Conservation (phyloP, 257 asterid genomes). For the Orobanche coerulescens region DNA sequence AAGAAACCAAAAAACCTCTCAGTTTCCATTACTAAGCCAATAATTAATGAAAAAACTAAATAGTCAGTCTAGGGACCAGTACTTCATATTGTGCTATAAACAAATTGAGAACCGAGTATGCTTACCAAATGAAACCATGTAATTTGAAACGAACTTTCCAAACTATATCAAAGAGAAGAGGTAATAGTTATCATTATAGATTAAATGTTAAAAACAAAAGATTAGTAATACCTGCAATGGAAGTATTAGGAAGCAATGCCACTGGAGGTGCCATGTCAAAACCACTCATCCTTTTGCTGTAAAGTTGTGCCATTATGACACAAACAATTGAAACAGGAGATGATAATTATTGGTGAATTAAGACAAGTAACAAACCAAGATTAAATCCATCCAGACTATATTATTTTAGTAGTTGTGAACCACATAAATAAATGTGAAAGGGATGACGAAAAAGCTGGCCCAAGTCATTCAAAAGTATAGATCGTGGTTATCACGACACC, state of each 20-base stretch:
- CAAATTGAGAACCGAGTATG: conserved; percentile 37
- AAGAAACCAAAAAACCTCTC: conserved; percentile 72
- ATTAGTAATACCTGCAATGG: conserved; percentile 38
- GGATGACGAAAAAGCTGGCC: not conserved
- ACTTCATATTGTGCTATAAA: conserved; percentile 23
- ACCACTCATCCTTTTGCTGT: conserved; percentile 77
- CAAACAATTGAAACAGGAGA: conserved; percentile 13
- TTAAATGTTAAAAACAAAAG: not conserved
- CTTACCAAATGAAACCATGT: conserved; percentile 70
- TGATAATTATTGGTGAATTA: not conserved
- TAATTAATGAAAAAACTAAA: conserved; percentile 31
- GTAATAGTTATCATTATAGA: conserved; percentile 23
- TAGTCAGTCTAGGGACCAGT: conserved; percentile 30
- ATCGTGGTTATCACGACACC: too few species aligned
- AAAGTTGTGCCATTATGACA: conserved; percentile 29
- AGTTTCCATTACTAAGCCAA: conserved; percentile 55
- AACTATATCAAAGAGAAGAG: conserved; percentile 41
- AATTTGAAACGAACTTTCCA: conserved; percentile 53
- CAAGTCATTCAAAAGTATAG: not conserved
- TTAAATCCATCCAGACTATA: not conserved
- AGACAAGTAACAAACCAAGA: not conserved
- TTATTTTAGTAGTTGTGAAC: not conserved
- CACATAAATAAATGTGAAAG: not conserved
- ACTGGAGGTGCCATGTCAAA: conserved; percentile 83
- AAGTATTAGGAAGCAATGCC: conserved; percentile 46